Evolutionary conservation across 768 basidiomycete genomes (phyloP), one percentile per base, ranked within the genome.

Genomic region (Leucocoprinus leucothites): DNA sequence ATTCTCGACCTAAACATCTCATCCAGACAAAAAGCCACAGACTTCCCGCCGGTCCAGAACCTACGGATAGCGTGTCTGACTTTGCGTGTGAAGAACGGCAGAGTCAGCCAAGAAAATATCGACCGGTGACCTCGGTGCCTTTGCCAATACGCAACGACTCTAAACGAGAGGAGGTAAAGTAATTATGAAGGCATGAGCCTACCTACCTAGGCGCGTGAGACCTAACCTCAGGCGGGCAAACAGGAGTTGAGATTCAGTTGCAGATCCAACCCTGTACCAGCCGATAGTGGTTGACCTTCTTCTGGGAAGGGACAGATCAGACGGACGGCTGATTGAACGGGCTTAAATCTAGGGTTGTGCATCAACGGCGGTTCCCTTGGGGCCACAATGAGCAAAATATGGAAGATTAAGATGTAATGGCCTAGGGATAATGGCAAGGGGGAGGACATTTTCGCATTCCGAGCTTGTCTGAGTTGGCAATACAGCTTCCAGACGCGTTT

Each of bases 101-200:
- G 38, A 38, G 14, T 3, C n/a, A n/a, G n/a, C n/a, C n/a, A n/a
- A n/a, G n/a, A 3, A n/a, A 38, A n/a, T n/a, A 38, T 38, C 38
- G 16, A 13, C 53, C 53, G 53, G 53, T 43, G 47, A 55, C 38
- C 45, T 48, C 53, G 53, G 53, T 55, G 47, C 53, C 53, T 43
- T 55, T 48, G 38, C 53, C 35, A 55, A 38, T 9, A 28, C 36
- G 38, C 53, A 48, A 55, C 22, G 19, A 31, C 38, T 38, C 16
- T 38, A 38, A 38, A 38, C 38, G 38, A 38, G 38, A 31, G 25
- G 38, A 25, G 25, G 47, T 36, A 24, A 48, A 42, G 25, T 48
- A 16, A 14, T 19, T 42, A 18, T 31, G 25, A 42, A 36, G 53
- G 34, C 16, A 48, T 35, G 22, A 41, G 18, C 26, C 41, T 52